phyloP scores from a whole-genome alignment of 1,284 basidiomycete species.

The Amylostereum chailletii region DNA sequence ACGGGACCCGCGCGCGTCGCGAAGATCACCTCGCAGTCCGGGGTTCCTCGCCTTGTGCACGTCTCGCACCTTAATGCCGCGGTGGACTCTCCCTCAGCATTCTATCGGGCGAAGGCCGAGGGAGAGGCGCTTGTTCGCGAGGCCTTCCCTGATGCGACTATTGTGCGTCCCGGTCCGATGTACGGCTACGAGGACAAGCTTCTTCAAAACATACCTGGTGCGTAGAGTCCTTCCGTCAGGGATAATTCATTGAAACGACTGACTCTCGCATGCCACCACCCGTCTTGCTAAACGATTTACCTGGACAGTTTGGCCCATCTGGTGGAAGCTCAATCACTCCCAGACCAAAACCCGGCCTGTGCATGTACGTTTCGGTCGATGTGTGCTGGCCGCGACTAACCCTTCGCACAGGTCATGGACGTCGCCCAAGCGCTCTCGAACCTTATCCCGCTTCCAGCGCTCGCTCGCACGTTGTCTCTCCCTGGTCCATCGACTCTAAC shows the following conservation, averaged over 20 bases:
- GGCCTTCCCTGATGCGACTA: conserved; percentile 83
- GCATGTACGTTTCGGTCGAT: conserved; percentile 61
- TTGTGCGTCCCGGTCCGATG: conserved; percentile 81
- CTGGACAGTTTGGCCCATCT: conserved; percentile 77
- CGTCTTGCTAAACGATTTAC: conserved; percentile 15
- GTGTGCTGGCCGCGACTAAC: background rate
- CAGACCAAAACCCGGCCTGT: conserved; percentile 85
- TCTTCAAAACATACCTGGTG: conserved; percentile 87
- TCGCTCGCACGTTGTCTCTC: conserved; percentile 70
- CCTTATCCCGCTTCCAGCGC: conserved; percentile 56
- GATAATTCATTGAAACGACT: conserved; percentile 7
- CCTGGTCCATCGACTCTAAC: conserved; percentile 88
- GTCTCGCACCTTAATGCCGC: conserved; percentile 94
- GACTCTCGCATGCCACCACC: no score
- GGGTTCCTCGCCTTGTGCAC: conserved; percentile 86
- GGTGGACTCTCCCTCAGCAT: conserved; percentile 69
- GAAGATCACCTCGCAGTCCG: conserved; percentile 65
- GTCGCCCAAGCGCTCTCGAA: conserved; percentile 88
- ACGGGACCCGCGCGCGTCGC: conserved; percentile 80
- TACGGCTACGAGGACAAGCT: conserved; percentile 95
- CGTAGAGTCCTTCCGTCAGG: conserved; percentile 23
- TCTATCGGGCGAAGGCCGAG: conserved; percentile 86
- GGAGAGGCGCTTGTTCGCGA: conserved; percentile 86
- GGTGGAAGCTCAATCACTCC: conserved; percentile 89
- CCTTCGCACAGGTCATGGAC: conserved; percentile 67